phyloP scores from a whole-genome alignment of 2,329 filamentous ascomycete genomes.

The Trichoderma guizhouense region DNA sequence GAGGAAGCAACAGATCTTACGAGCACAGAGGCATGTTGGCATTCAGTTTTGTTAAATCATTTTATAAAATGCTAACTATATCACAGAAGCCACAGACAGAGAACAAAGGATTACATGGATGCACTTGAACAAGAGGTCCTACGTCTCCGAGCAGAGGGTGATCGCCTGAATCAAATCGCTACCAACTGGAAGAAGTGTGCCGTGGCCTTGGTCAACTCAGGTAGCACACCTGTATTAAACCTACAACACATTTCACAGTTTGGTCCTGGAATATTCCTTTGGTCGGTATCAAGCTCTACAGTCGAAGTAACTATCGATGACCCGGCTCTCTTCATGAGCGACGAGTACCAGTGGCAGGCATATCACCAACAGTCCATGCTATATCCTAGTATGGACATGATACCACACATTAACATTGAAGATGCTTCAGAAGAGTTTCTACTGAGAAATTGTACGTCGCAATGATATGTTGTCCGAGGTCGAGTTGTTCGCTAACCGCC shows the following conservation, averaged over 20 bases:
- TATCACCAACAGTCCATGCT: not conserved
- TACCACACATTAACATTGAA: constrained; percentile 3
- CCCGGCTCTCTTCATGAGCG: not conserved
- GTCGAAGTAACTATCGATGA: not conserved
- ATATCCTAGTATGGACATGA: not conserved
- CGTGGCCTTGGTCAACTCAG: not conserved
- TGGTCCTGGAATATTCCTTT: not conserved
- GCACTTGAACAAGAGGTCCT: constrained; percentile 3
- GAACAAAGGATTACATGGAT: constrained; percentile 12
- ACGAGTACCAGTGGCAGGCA: not conserved
- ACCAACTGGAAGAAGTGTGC: constrained; percentile 7
- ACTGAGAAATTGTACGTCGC: not conserved
- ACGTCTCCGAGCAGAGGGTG: constrained; percentile 8
- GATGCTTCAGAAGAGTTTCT: constrained; percentile 1
- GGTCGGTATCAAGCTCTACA: not conserved
- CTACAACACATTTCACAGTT: constrained; percentile 3
- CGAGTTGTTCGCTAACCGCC: not conserved
- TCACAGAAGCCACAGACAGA: constrained; percentile 1
- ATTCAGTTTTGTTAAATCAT: not conserved
- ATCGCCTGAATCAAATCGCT: not conserved
- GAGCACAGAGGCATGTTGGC: not conserved
- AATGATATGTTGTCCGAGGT: too few species aligned
- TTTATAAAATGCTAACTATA: not conserved
- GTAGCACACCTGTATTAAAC: not conserved
- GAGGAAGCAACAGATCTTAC: constrained; percentile 6